Percentiles rank a stretch among this genome's conserved stretches.
Conservation (phyloP, 2,329 filamentous ascomycete species). For the Hymenoscyphus occultus region DNA sequence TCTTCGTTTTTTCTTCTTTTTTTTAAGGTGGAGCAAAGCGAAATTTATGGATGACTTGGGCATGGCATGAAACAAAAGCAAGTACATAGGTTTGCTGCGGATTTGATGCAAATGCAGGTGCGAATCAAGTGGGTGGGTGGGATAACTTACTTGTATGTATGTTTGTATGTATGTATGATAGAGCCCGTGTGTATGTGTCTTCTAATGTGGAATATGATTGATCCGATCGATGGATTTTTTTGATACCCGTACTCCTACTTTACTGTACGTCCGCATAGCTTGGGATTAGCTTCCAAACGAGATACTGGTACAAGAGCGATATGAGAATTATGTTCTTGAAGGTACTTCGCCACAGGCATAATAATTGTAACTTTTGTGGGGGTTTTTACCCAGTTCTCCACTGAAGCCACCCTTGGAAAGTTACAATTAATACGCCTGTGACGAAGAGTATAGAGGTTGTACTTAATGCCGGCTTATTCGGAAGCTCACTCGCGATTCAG, state of each 20-base stretch:
- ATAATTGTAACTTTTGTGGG: too few species aligned
- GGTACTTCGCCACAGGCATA: slow-evolving; percentile 21
- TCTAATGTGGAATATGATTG: slow-evolving; percentile 22
- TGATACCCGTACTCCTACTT: slow-evolving; percentile 22
- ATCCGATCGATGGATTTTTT: slow-evolving; percentile 14
- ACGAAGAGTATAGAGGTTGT: slow-evolving; percentile 30
- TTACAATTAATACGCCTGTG: too few species aligned
- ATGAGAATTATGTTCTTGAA: slow-evolving; percentile 10
- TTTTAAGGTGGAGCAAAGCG: not conserved
- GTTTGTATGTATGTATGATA: slow-evolving; percentile 30
- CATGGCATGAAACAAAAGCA: too few species aligned
- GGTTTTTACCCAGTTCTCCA: too few species aligned
- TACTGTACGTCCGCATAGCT: too few species aligned
- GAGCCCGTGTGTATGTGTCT: slow-evolving; percentile 12
- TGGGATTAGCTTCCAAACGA: too few species aligned
- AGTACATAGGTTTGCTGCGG: too few species aligned
- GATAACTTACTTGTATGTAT: slow-evolving; percentile 13
- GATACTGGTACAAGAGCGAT: too few species aligned
- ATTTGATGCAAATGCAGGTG: too few species aligned
- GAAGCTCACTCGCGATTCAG: slow-evolving; percentile 36
- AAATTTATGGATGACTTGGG: not conserved
- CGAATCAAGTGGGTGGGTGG: too few species aligned
- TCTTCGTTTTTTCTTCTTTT: not conserved
- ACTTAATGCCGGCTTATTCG: slow-evolving; percentile 31
- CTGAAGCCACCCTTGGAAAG: too few species aligned